Evolutionary conservation across 805 yeast genomes (phyloP), one percentile per base, ranked within the genome.

Genomic region (Teunomyces stri): DNA sequence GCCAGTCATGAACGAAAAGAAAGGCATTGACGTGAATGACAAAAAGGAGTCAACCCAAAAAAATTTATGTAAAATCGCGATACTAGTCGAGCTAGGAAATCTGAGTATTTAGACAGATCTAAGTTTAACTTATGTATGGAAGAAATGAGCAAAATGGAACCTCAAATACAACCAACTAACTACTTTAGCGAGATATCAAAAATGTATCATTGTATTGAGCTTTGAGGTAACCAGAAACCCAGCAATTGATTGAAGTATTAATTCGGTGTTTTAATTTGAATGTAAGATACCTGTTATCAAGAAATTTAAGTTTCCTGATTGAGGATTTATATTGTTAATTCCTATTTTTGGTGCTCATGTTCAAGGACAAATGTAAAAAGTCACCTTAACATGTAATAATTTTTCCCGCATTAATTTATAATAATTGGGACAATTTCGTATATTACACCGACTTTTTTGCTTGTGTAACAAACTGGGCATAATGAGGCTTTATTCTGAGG

Each of bases 11-110:
- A 22, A 22, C 25, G 28, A 22, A 22, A 20, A 21, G 25, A 22
- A 27, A 15, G 42, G 27, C 38, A 31, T 30, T 20, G 33, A 31
- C 30, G 36, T 29, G n/a, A 34, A 42, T 42, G 38, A 42, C 44
- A 42, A 33, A 25, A 22, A 37, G 40, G 40, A 37, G 38, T 21
- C 31, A 42, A 42, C 25, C 10, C 39, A 29, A 20, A 37, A 37
- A 36, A 37, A 37, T 11, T 35, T 37, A 27, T 7, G 12, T 21
- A 37, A 37, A 37, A 22, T 37, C 40, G 40, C 40, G 38, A 22
- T 37, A 27, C 27, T 37, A 22, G 9, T 37, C n/a, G 40, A 37
- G 16, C 18, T 37, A 6, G 18, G 29, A 22, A 37, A 37, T 37
- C 40, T 21, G 25, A 21, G 25, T 35, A 35, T 37, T 37, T 37